Conservation (phyloP, 257 asterid genomes). For the Nicotiana obtusifolia region DNA sequence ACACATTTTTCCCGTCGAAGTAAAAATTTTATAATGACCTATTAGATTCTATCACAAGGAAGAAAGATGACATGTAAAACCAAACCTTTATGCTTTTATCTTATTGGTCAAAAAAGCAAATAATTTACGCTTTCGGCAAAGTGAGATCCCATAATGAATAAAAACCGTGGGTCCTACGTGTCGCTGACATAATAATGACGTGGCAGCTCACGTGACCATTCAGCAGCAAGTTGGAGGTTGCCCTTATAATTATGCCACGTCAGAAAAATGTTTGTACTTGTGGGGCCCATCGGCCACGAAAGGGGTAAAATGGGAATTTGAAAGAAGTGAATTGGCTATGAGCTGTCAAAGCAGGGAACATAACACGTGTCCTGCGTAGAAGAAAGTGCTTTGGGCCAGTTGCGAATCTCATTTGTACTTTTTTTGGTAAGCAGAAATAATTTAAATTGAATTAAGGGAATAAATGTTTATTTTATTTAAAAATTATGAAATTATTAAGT, state of each 20-base stretch:
- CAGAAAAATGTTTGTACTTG: slow-evolving; percentile 1
- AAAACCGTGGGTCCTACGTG: not conserved
- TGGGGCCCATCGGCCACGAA: not conserved
- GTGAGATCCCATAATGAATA: not conserved
- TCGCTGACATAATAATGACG: not conserved
- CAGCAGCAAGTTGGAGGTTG: slow-evolving; percentile 4
- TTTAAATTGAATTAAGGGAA: too few species aligned
- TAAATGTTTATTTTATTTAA: too few species aligned
- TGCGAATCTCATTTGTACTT: not conserved
- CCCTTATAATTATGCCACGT: slow-evolving; percentile 8
- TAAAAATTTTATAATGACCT: not conserved
- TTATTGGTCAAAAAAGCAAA: not conserved
- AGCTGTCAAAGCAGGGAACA: slow-evolving; percentile 24
- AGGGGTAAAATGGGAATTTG: not conserved
- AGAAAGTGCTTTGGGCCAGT: not conserved
- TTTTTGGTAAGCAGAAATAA: not conserved
- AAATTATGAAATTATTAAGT: too few species aligned
- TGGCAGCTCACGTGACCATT: slow-evolving; percentile 10
- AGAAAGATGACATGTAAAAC: not conserved
- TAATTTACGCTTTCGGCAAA: not conserved
- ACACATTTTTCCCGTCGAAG: too few species aligned
- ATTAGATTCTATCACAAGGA: not conserved
- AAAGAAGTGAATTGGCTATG: slow-evolving; percentile 13
- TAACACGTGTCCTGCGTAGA: not conserved
- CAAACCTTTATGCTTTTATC: not conserved